These are phyloP conservation scores for Malus sylvestris DNA, from an alignment of 306 rosid genomes.

Conservation along the genomic window DNA sequence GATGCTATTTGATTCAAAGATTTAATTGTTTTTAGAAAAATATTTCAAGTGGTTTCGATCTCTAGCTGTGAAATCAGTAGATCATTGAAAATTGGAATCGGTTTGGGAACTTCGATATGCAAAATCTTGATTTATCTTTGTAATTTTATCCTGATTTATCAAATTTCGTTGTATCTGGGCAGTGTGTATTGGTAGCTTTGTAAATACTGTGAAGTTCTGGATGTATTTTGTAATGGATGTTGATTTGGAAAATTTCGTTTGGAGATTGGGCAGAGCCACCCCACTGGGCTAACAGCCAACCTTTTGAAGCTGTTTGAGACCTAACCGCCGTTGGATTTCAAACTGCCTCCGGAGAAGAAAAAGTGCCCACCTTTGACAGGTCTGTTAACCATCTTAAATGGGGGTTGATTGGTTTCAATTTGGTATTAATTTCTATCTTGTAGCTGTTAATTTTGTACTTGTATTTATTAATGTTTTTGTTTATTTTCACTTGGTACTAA, in stretches of 20 bases:
- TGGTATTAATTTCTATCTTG: neutral
- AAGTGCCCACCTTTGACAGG: constrained; percentile 94
- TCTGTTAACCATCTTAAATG: neutral
- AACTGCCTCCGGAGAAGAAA: constrained; percentile 96
- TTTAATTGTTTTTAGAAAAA: too few relatives aligned
- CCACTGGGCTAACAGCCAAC: constrained; percentile 84
- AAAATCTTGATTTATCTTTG: too few relatives aligned
- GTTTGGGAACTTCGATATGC: too few relatives aligned
- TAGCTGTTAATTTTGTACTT: neutral
- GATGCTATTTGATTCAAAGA: too few relatives aligned
- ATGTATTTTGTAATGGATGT: too few relatives aligned
- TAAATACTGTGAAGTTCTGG: too few relatives aligned
- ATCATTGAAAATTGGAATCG: too few relatives aligned
- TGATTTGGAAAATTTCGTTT: neutral
- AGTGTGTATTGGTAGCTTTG: too few relatives aligned
- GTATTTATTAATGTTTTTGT: neutral
- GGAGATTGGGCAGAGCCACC: constrained; percentile 98
- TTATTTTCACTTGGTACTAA: neutral
- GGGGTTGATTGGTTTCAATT: neutral
- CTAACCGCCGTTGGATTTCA: constrained; percentile 79
- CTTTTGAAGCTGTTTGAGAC: constrained; percentile 92
- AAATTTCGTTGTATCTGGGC: too few relatives aligned
- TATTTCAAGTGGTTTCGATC: too few relatives aligned
- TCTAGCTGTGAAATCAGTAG: too few relatives aligned
- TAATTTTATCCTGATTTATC: too few relatives aligned